Evolutionary conservation across 1,139 yeast genomes (phyloP).

Genomic region (Spathaspora sp.): DNA sequence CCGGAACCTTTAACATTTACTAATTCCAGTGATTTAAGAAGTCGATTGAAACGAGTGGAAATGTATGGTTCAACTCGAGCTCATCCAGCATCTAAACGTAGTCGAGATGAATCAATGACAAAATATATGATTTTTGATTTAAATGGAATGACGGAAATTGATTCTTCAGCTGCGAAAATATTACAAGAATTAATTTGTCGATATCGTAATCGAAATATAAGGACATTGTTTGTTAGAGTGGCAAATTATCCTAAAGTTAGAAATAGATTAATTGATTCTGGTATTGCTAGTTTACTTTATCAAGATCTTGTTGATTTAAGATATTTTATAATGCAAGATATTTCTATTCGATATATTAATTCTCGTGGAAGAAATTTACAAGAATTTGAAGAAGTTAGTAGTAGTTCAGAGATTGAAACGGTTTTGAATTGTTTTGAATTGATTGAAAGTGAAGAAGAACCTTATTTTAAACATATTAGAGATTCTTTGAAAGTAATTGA

Average conservation of each 20-base stretch:
- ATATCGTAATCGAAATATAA: slow-evolving; percentile 56
- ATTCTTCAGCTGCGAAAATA: slow-evolving; percentile 84
- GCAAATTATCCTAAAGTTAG: slow-evolving; percentile 38
- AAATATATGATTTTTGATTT: slow-evolving; percentile 76
- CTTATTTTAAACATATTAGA: slow-evolving; percentile 42
- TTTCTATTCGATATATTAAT: slow-evolving; percentile 7
- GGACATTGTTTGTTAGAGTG: slow-evolving; percentile 66
- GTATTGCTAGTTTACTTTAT: slow-evolving; percentile 28
- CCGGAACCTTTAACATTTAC: slow-evolving; percentile 95
- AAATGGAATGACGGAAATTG: slow-evolving; percentile 83
- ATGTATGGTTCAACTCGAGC: slow-evolving; percentile 78
- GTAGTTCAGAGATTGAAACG: slow-evolving; percentile 14
- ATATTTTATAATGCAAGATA: slow-evolving; percentile 27
- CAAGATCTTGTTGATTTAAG: slow-evolving; percentile 27
- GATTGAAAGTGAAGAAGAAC: slow-evolving; percentile 28
- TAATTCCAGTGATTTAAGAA: slow-evolving; percentile 78
- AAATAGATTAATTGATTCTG: slow-evolving; percentile 29
- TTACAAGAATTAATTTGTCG: slow-evolving; percentile 57
- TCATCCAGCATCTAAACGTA: slow-evolving; percentile 77
- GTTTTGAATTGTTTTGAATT: slow-evolving; percentile 18
- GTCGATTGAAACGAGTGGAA: slow-evolving; percentile 75
- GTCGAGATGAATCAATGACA: slow-evolving; percentile 54
- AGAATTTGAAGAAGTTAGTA: slow-evolving; percentile 5
- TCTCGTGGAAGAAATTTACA: slow-evolving; percentile 5
- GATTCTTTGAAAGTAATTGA: slow-evolving; percentile 46